Conservation (phyloP, 306 rosid species). For the Ceratonia siliqua region DNA sequence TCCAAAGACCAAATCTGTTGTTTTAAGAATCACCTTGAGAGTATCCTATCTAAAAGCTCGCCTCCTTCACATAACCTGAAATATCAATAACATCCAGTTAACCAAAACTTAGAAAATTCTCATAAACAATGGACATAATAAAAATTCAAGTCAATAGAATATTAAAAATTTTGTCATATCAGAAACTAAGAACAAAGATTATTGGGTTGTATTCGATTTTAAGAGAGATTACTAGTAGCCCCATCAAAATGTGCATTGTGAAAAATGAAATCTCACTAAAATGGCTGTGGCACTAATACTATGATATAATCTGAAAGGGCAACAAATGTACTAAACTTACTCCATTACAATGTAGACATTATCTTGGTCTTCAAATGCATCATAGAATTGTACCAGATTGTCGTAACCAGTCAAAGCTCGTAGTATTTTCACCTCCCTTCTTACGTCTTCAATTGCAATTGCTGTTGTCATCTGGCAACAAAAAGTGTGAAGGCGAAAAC, state of each 20-base stretch:
- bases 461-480: conserved; percentile 62
- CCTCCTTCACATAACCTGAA: conserved; percentile 84
- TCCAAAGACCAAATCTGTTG: not conserved
- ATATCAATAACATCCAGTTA: conserved; percentile 14
- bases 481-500: not conserved
- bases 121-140: not conserved
- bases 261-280: not conserved
- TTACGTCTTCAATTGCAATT: conserved; percentile 71
- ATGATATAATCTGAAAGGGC: conserved; percentile 6
- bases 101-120: not conserved
- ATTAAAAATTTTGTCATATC: not conserved
- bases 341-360: conserved; percentile 82
- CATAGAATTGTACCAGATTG: conserved; percentile 65
- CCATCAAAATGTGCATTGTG: not conserved
- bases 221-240: not conserved
- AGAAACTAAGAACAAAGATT: not conserved
- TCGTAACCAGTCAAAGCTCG: conserved; percentile 65
- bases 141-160: not conserved
- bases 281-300: not conserved
- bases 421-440: conserved; percentile 70
- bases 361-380: conserved; percentile 71
- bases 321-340: conserved; percentile 51
- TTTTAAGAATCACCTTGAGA: conserved; percentile 55
- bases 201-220: not conserved
- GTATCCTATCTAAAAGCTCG: conserved; percentile 75